These are phyloP conservation scores for Schoenoplectus tabernaemontani DNA, from an alignment of 202 grass and related monocot species.

Conservation along the genomic window DNA sequence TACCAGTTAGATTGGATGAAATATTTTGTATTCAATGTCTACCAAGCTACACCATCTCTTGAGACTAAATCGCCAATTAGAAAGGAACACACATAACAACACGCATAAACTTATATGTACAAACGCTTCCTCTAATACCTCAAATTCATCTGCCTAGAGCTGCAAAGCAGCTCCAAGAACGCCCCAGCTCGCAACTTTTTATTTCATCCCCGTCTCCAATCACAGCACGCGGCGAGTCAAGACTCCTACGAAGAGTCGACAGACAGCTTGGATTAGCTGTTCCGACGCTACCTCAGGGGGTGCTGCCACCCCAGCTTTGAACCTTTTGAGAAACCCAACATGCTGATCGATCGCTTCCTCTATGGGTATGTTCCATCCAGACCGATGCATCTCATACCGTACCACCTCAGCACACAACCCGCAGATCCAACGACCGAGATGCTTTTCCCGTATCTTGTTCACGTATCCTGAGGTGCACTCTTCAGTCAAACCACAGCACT, in stretches of 20 bases:
- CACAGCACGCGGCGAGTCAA: conserved; percentile 2
- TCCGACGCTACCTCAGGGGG: neutral
- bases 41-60: neutral
- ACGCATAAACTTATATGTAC: neutral
- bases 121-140: neutral
- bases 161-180: conserved; percentile 16
- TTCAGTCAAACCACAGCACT: conserved; percentile 86
- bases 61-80: neutral
- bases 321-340: conserved; percentile 16
- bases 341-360: conserved; percentile 77
- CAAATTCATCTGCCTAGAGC: conserved; percentile 6
- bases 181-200: neutral
- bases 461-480: conserved; percentile 81
- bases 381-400: conserved; percentile 50
- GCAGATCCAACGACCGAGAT: conserved; percentile 75
- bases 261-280: conserved; percentile 52
- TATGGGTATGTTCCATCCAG: conserved; percentile 38
- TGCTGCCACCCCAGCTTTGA: neutral
- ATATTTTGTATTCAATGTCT: neutral
- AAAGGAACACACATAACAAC: neutral
- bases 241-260: conserved; percentile 58
- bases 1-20: neutral
- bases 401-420: conserved; percentile 77
- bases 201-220: neutral
- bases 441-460: conserved; percentile 36